A percentile compares a stretch with the other conserved stretches of the same genome.
phyloP scores from a whole-genome alignment of 306 rosid species.

The Sphenostylis stenocarpa region DNA sequence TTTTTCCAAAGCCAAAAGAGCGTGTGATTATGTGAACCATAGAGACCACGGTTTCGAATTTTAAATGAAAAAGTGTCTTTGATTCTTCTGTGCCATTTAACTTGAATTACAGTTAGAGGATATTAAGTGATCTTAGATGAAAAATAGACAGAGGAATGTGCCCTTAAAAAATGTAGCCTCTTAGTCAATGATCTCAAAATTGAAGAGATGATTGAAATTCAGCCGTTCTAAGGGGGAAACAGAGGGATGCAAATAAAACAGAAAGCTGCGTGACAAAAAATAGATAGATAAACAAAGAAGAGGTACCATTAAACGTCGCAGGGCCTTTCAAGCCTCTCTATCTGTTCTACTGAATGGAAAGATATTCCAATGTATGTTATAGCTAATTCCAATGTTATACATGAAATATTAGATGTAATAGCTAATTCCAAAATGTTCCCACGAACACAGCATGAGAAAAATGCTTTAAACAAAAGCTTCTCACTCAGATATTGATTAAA shows the following conservation, averaged over 20 bases:
- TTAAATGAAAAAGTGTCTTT: neutral
- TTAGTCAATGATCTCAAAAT: constrained; percentile 37
- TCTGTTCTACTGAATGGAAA: constrained; percentile 79
- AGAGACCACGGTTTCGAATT: neutral
- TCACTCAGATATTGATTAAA: constrained; percentile 30
- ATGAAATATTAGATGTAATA: constrained; percentile 47
- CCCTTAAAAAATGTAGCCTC: constrained; percentile 45
- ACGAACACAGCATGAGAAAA: constrained; percentile 6
- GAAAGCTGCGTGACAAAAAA: neutral
- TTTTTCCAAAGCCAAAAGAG: neutral
- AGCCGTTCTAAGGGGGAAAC: neutral
- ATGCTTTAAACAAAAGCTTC: neutral
- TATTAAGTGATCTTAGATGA: constrained; percentile 14
- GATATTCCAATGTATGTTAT: constrained; percentile 64
- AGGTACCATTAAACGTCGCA: too few relatives aligned
- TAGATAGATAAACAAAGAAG: neutral
- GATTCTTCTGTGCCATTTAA: constrained; percentile 33
- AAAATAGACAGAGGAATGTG: constrained; percentile 27
- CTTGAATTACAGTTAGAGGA: constrained; percentile 34
- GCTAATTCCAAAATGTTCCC: constrained; percentile 26
- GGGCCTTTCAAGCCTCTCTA: constrained; percentile 85
- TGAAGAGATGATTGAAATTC: neutral
- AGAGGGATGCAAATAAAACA: neutral
- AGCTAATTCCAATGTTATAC: constrained; percentile 50
- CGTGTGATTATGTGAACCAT: neutral